These are phyloP conservation scores for Sarcodon aspratus DNA, from an alignment of 768 basidiomycete genomes.

Conservation along the genomic window DNA sequence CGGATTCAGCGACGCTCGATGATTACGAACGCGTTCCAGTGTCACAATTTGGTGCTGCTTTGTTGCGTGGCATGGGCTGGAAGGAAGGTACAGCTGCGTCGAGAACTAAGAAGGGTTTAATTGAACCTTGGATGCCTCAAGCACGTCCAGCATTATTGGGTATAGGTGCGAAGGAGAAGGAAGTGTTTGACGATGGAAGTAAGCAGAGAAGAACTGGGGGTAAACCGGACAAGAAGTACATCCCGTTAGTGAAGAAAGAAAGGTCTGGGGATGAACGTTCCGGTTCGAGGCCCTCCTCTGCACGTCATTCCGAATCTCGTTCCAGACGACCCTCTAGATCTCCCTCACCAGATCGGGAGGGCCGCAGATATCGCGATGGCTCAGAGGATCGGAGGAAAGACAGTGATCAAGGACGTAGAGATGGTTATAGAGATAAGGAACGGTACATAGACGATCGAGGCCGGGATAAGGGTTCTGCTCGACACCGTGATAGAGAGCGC, in stretches of 20 bases:
- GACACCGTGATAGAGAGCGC: conserved; percentile 15
- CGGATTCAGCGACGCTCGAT: conserved; percentile 61
- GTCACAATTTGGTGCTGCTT: conserved; percentile 84
- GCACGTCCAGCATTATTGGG: conserved; percentile 82
- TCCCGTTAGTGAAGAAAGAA: conserved; percentile 74
- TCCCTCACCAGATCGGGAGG: conserved; percentile 20
- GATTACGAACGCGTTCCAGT: conserved; percentile 91
- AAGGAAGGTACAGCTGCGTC: conserved; percentile 69
- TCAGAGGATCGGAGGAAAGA: conserved; percentile 7
- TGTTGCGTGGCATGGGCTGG: conserved; percentile 97
- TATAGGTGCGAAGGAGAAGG: conserved; percentile 86
- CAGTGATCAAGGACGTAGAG: conserved; percentile 18
- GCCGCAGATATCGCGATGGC: conserved; percentile 14
- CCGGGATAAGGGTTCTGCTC: conserved; percentile 11
- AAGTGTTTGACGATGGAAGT: conserved; percentile 59
- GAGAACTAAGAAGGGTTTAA: conserved; percentile 41
- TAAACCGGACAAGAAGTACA: conserved; percentile 63
- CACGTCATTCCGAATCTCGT: conserved; percentile 26
- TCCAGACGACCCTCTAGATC: conserved; percentile 45
- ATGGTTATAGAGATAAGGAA: conserved; percentile 17
- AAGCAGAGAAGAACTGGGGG: conserved; percentile 34
- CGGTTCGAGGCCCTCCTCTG: conserved; percentile 11
- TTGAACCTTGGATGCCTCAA: conserved; percentile 74
- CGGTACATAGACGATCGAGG: conserved; percentile 17
- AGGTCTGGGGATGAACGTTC: conserved; percentile 12